Base-by-base conservation (phyloP, 768 basidiomycete genomes). In the Psilocybe cubensis region DNA sequence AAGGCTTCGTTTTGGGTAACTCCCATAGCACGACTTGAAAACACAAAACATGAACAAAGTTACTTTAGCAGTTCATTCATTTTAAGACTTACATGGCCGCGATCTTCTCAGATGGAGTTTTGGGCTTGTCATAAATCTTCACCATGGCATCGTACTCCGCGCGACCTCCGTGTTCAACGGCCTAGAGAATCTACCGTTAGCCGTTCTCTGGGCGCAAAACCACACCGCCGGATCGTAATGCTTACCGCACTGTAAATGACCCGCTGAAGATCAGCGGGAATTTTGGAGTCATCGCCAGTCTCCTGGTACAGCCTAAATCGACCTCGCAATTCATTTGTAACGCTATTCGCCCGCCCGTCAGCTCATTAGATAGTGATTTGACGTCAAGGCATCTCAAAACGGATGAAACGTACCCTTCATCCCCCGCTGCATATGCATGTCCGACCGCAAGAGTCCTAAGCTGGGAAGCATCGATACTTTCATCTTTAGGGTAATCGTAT, bases 251-350 rank as follows among this genome's bases (percentile, higher is more conserved):
- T 63, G 70, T 79, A 87, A 40, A 84, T 83, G 40, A 79, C 72
- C 25, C 76, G 66, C 62, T 89, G 82, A 44, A 98, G 73, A 73
- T 98, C 96, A 24, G 85, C 82, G 6, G 93, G 92, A 62, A 98
- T 92, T 52, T 72, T 77, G 0, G 87, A 88, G 63, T 89, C 84
- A 66, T 96, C 91, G 7, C 84, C 84, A 12, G 85, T 90, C 57
- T 83, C 79, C 64, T 89, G 70, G 68, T 87, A 93, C 25, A 82
- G 74, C 31, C 77, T 74, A 77, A 97, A 98, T 54, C 92, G 87
- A 23, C 74, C 73, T 63, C 79, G 75, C 49, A 96, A 76, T 67
- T 93, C 90, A 45, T 81, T 76, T 61, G 96, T 71, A n/a, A 91
- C 88, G 45, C 91, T 95, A n/a, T n/a, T n/a, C n/a, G 67, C 2